Base-by-base conservation (phyloP, 1,139 yeast genomes). In the Entelexis paramagnoliae region DNA sequence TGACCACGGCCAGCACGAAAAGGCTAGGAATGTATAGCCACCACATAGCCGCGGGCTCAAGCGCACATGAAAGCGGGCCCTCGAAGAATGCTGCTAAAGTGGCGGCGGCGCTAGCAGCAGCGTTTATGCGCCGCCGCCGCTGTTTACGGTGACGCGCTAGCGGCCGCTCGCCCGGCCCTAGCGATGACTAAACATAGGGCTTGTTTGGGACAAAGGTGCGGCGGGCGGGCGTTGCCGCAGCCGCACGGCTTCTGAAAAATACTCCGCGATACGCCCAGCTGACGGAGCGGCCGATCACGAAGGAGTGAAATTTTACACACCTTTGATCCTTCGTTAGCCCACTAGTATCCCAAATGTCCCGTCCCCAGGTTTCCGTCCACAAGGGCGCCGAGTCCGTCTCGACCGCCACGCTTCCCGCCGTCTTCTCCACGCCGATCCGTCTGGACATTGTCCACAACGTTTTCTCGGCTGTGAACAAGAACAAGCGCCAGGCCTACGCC, bases 401-500 rank as follows among this genome's bases (percentile, higher is more conserved):
- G 68, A 80, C 89, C 68, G 77, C 89, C 66, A 88, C 95, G 68
- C 80, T 91, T 71, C 98, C 99, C 78, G 95, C 95, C 71, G 96
- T 91, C 71, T 91, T 91, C 85, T 76, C 88, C 76, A 96, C 98
- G 71, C 99, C 99, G 76, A 93, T 91, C 80, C 91, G 99, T 81
- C 93, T 96, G 72, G 99, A 91, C 75, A 79, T 91, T 71, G 96
- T 91, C 72, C 98, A 89, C 89, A 78, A 95, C 72, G 98, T 91
- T 67, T 91, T 88, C 82, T 87, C 91, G 72, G 85, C 91, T 74
- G 89, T 91, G 68, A 91, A 89, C 93, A 91, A 91, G 91, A 91
- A 91, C 95, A 89, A 89, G 89, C 89, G 98, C 80, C 98, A 91
- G 80, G 96, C 98, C 75, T 91, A 91, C 83, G 96, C 98, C 72